phyloP scores from a whole-genome alignment of 2,329 filamentous ascomycete genomes.

The Echinosphaeria canescens region DNA sequence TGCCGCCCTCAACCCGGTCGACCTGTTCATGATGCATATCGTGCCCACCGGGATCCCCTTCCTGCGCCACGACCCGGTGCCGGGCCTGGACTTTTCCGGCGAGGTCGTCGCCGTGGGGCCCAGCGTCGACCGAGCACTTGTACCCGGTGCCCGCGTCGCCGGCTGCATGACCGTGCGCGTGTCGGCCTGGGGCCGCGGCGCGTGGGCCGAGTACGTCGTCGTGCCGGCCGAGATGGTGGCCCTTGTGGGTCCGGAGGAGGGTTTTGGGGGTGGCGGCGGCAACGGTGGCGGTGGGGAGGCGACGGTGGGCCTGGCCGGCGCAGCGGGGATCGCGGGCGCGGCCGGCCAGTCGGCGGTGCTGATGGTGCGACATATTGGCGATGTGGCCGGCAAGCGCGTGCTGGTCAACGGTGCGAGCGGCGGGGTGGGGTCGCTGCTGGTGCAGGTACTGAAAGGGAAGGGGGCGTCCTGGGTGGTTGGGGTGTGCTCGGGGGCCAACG shows the following conservation, averaged over 20 bases:
- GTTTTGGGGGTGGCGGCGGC: too few species aligned
- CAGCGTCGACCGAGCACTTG: slow-evolving; percentile 3
- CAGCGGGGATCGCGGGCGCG: slow-evolving; percentile 12
- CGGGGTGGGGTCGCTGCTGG: slow-evolving; percentile 21
- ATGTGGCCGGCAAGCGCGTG: slow-evolving; percentile 16
- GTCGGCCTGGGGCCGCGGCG: slow-evolving; percentile 10
- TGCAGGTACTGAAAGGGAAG: slow-evolving; percentile 20
- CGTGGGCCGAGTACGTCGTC: slow-evolving; percentile 12
- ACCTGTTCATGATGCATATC: too few species aligned
- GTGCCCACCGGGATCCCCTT: too few species aligned
- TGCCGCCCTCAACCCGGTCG: too few species aligned
- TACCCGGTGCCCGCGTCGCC: slow-evolving; percentile 8
- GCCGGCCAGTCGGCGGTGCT: slow-evolving; percentile 13
- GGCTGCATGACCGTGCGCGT: slow-evolving; percentile 10
- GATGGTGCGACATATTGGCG: slow-evolving; percentile 7
- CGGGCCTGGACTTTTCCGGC: slow-evolving; percentile 14
- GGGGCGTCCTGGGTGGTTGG: slow-evolving; percentile 20
- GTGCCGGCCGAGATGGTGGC: slow-evolving; percentile 11
- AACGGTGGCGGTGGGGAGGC: too few species aligned
- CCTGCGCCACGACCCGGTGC: slow-evolving; percentile 9
- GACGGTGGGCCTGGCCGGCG: slow-evolving; percentile 4
- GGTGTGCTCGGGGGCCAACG: slow-evolving; percentile 23
- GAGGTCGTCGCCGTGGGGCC: slow-evolving; percentile 11
- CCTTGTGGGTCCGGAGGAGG: slow-evolving; percentile 7
- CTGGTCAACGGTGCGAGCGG: slow-evolving; percentile 28